These are phyloP conservation scores for Pterocarpus macrocarpus DNA, from an alignment of 306 rosid species.

Conservation along the genomic window DNA sequence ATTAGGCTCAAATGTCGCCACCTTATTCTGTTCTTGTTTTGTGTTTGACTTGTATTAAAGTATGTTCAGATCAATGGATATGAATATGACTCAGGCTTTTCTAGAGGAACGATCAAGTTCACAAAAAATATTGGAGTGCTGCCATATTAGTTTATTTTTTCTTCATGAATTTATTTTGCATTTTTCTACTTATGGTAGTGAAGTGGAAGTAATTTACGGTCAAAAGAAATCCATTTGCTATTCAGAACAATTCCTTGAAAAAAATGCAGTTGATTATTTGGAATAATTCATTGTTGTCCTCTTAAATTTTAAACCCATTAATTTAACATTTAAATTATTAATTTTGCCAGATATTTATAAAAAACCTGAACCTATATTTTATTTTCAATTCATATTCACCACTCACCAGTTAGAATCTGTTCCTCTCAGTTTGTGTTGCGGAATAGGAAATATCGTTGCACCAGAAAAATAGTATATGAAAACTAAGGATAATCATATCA, in stretches of 20 bases:
- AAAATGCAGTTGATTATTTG: background rate
- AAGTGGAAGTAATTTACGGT: background rate
- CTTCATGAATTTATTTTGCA: background rate
- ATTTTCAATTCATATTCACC: too few species aligned
- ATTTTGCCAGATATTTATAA: background rate
- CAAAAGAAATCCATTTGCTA: too few species aligned
- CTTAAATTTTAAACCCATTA: background rate
- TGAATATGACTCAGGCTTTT: conserved; percentile 36
- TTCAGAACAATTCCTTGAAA: background rate
- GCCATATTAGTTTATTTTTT: background rate
- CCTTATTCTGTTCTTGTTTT: background rate
- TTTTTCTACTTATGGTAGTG: background rate
- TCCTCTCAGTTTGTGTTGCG: too few species aligned
- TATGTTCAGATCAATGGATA: background rate
- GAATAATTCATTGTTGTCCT: background rate
- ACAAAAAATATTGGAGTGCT: background rate
- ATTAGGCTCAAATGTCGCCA: conserved; percentile 40
- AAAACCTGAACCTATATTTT: background rate
- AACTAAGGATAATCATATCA: too few species aligned
- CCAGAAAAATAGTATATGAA: too few species aligned
- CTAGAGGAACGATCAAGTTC: conserved; percentile 1
- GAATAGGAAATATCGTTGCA: too few species aligned
- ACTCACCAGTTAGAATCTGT: too few species aligned
- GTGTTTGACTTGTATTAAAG: background rate
- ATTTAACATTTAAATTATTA: background rate